Percentiles rank a stretch among this genome's conserved stretches.
phyloP scores from a whole-genome alignment of 148 eudicot genomes.

The Heliamphora exappendiculata region DNA sequence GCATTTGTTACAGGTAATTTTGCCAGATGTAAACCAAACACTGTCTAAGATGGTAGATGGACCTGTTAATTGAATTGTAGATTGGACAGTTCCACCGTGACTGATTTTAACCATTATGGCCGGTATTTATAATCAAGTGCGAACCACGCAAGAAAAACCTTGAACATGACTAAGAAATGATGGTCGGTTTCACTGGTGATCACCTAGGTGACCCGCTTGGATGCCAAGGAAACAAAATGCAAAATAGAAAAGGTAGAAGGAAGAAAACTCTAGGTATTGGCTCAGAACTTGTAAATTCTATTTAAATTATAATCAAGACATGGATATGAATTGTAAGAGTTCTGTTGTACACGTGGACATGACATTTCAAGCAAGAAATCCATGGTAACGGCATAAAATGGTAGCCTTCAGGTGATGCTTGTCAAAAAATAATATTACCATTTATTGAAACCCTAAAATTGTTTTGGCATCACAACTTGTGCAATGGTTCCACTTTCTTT shows the following conservation, averaged over 20 bases:
- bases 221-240: too few relatives aligned
- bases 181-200: too few relatives aligned
- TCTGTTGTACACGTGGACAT: too few relatives aligned
- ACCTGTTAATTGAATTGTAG: neutral
- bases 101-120: neutral
- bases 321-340: too few relatives aligned
- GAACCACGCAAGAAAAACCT: too few relatives aligned
- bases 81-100: neutral
- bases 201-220: too few relatives aligned
- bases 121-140: neutral
- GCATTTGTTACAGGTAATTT: slow-evolving; percentile 81
- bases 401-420: neutral
- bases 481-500: neutral
- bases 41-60: neutral
- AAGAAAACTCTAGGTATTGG: too few relatives aligned
- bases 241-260: too few relatives aligned
- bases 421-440: neutral
- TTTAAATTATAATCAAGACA: too few relatives aligned
- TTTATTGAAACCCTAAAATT: neutral
- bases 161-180: too few relatives aligned
- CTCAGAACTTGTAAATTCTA: too few relatives aligned
- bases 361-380: neutral
- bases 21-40: neutral
- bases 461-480: neutral
- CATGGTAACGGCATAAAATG: neutral